Conservation (phyloP, 1,139 yeast species). For the Zygosaccharomyces pseudobailii region DNA sequence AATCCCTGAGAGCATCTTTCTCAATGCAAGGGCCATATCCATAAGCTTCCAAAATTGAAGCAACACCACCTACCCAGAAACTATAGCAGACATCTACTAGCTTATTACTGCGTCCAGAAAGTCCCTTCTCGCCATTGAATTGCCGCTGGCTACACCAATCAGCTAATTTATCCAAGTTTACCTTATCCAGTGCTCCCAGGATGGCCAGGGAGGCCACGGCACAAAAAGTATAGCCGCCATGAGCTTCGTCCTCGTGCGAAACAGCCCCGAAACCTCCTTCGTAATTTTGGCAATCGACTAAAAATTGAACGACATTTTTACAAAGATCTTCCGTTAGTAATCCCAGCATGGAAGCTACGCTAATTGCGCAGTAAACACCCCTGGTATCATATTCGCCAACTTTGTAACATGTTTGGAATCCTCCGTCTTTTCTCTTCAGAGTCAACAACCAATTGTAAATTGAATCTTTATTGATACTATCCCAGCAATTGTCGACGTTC, state of each 20-base stretch:
- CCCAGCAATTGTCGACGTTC: conserved; percentile 42
- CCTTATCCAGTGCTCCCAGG: conserved; percentile 31
- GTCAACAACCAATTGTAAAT: conserved; percentile 61
- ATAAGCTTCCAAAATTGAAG: conserved; percentile 47
- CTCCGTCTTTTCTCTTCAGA: conserved; percentile 66
- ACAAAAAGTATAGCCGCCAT: conserved; percentile 95
- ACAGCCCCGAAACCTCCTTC: conserved; percentile 94
- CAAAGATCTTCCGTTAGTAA: conserved; percentile 60
- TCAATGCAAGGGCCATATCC: conserved; percentile 40
- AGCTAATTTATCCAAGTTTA: conserved; percentile 42
- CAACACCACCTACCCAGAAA: conserved; percentile 89
- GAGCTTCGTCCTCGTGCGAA: conserved; percentile 77
- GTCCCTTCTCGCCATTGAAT: conserved; percentile 70
- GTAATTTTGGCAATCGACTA: conserved; percentile 73
- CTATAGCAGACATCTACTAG: conserved; percentile 95
- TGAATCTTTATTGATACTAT: conserved; percentile 40
- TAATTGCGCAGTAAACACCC: conserved; percentile 80
- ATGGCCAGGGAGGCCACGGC: conserved; percentile 66
- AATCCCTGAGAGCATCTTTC: conserved; percentile 54
- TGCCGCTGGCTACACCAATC: conserved; percentile 75
- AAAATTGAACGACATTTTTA: conserved; percentile 53
- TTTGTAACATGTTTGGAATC: conserved; percentile 33
- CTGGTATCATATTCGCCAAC: conserved; percentile 83
- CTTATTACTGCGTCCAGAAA: conserved; percentile 86
- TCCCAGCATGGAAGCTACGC: conserved; percentile 64